These are phyloP conservation scores for Grigorovia transvaalensis DNA, from an alignment of 805 yeast genomes.

Conservation along the genomic window DNA sequence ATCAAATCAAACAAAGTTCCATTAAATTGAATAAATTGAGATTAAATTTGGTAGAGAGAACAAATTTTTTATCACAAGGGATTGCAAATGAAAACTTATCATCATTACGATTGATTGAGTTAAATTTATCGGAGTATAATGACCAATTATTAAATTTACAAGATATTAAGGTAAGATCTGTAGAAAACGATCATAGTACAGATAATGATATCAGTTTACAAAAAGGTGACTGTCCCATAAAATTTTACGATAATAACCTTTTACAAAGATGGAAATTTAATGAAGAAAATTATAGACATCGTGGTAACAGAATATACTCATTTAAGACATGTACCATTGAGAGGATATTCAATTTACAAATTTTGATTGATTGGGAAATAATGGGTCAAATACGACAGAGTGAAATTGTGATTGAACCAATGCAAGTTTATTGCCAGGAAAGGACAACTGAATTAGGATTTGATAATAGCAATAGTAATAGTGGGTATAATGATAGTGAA, in stretches of 20 bases:
- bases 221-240: slow-evolving; percentile 16
- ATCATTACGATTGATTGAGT: slow-evolving; percentile 18
- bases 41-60: slow-evolving; percentile 21
- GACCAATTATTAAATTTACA: background rate
- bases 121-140: slow-evolving; percentile 2
- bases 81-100: slow-evolving; percentile 23
- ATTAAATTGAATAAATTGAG: slow-evolving; percentile 14
- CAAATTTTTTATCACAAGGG: slow-evolving; percentile 23
- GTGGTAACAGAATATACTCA: slow-evolving; percentile 26
- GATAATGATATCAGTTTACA: background rate
- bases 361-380: slow-evolving; percentile 21
- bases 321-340: slow-evolving; percentile 23
- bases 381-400: slow-evolving; percentile 13
- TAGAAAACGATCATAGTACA: background rate
- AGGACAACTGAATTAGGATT: background rate
- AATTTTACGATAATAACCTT: slow-evolving; percentile 14
- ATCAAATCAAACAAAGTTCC: slow-evolving; percentile 4
- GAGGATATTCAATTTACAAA: slow-evolving; percentile 21
- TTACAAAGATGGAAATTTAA: slow-evolving; percentile 19
- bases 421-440: slow-evolving; percentile 17
- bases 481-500: slow-evolving; percentile 5
- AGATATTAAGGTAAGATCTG: background rate
- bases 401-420: slow-evolving; percentile 16
- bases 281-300: slow-evolving; percentile 25
- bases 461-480: background rate